phyloP scores from a whole-genome alignment of 1,284 basidiomycete genomes.

The Ceratobasidium sp. region DNA sequence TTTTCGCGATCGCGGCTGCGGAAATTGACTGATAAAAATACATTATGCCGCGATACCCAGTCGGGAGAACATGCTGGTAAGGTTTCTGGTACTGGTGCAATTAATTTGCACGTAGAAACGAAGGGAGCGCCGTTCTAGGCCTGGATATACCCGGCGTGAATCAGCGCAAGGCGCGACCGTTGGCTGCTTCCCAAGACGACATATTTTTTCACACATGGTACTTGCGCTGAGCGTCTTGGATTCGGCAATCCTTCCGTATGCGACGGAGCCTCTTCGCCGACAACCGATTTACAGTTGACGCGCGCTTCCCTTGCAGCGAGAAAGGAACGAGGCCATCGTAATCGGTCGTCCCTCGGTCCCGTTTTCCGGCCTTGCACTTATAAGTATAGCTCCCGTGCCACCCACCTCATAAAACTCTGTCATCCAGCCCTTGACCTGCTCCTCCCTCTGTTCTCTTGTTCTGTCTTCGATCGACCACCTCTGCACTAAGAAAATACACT shows the following conservation, averaged over 20 bases:
- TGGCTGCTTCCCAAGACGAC: background rate
- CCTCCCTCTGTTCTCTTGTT: constrained; percentile 29
- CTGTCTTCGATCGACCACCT: background rate
- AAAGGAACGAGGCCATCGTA: constrained; percentile 10
- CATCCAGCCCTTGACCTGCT: constrained; percentile 1
- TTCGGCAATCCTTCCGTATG: background rate
- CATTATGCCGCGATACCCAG: background rate
- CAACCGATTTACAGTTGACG: background rate
- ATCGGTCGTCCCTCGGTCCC: background rate
- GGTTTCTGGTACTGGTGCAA: background rate
- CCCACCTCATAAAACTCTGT: constrained; percentile 11
- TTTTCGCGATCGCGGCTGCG: too few relatives aligned
- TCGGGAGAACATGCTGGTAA: background rate
- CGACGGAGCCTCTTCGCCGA: background rate
- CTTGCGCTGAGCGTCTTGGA: background rate
- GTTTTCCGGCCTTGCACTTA: background rate
- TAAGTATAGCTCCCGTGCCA: constrained; percentile 4
- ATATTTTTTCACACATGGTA: background rate
- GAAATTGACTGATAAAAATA: background rate
- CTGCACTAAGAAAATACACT: background rate
- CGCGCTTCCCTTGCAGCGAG: background rate
- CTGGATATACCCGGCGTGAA: background rate
- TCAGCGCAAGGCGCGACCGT: background rate
- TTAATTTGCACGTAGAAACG: background rate
- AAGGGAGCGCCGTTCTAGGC: background rate